These are phyloP conservation scores for Saururus chinensis DNA, from an alignment of 164 flowering plant genomes.

Conservation along the genomic window DNA sequence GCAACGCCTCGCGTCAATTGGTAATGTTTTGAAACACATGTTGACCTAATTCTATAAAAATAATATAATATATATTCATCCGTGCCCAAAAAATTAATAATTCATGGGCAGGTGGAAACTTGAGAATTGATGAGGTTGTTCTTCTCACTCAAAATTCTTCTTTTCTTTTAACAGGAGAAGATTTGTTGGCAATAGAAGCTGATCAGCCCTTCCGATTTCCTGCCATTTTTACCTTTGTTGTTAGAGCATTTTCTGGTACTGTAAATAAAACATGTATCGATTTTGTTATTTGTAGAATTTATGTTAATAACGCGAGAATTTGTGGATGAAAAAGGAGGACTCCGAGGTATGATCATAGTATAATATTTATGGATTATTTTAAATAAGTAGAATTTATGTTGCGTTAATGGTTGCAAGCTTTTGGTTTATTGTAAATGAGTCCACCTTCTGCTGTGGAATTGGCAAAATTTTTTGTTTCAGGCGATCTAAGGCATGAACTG, in stretches of 20 bases:
- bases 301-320: no score
- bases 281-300: conserved; percentile 7
- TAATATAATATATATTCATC: no score
- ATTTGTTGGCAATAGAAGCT: conserved; percentile 85
- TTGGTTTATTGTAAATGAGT: no score
- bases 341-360: no score
- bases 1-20: conserved; percentile 93
- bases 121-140: not conserved
- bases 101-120: not conserved
- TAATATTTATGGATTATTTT: no score
- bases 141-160: conserved; percentile 4
- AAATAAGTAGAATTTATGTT: no score
- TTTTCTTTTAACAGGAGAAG: conserved; percentile 64
- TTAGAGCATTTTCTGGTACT: conserved; percentile 94
- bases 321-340: no score
- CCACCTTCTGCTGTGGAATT: no score
- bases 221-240: conserved; percentile 99
- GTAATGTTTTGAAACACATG: conserved; percentile 24
- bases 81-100: not conserved
- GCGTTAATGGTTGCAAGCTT: no score
- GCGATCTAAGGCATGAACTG: no score
- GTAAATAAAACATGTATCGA: conserved; percentile 4
- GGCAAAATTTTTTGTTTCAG: no score
- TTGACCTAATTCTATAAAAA: not conserved
- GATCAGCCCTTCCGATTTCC: conserved; percentile 99